A percentile compares a stretch with the other conserved stretches of the same genome.
phyloP scores from a whole-genome alignment of 2,329 filamentous ascomycete species.

The Dactylonectria macrodidyma region DNA sequence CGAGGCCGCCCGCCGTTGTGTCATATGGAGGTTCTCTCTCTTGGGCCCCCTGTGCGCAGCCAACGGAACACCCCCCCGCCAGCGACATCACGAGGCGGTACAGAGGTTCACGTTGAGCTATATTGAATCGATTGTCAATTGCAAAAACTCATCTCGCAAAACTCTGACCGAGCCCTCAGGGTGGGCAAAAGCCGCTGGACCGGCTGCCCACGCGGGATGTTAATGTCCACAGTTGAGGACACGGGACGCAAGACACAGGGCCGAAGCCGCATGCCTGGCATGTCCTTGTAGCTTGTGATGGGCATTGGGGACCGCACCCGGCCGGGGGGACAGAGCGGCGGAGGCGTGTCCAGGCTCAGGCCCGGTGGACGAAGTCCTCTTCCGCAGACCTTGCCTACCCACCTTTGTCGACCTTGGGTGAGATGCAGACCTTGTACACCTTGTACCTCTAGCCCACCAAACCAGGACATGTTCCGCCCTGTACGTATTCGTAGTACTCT shows the following conservation, averaged over 20 bases:
- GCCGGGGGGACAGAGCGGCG: background rate
- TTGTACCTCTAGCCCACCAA: conserved; percentile 12
- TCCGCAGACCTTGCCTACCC: background rate
- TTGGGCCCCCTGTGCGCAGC: conserved; percentile 6
- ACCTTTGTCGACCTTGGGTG: background rate
- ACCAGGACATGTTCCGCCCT: background rate
- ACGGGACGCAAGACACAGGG: too few relatives aligned
- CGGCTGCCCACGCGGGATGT: conserved; percentile 19
- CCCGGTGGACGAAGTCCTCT: background rate
- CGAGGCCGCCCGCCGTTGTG: conserved; percentile 43
- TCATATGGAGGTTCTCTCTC: conserved; percentile 26
- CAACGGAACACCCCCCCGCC: too few relatives aligned
- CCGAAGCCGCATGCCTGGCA: background rate
- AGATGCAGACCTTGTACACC: background rate
- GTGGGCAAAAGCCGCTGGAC: conserved; percentile 27
- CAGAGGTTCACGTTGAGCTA: background rate
- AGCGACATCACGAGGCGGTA: conserved; percentile 33
- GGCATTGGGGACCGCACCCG: background rate
- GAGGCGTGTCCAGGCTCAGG: conserved; percentile 7
- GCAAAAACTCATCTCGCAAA: too few relatives aligned
- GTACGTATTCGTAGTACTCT: background rate
- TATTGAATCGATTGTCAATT: too few relatives aligned
- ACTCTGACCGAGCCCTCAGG: conserved; percentile 5
- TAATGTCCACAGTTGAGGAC: too few relatives aligned
- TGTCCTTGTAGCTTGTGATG: background rate